Conservation (phyloP, 2,329 filamentous ascomycete species). For the Lasiodiplodia sp. region DNA sequence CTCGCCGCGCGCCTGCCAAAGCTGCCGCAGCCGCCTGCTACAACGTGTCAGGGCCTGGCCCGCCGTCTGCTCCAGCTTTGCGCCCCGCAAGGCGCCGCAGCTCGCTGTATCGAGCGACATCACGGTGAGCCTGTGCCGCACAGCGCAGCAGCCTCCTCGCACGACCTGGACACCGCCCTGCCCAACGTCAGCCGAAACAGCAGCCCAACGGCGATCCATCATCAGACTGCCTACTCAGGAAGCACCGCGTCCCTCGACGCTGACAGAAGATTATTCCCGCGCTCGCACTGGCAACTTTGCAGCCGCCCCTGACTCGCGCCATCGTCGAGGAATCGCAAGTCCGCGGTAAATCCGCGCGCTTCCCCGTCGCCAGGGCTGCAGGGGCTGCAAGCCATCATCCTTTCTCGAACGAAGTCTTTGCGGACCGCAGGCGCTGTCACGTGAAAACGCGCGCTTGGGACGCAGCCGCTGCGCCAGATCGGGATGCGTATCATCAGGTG, state of each 20-base stretch:
- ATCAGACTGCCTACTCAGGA: background rate
- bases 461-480: background rate
- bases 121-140: constrained; percentile 1
- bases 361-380: background rate
- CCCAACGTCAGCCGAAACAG: constrained; percentile 14
- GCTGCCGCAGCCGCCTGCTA: background rate
- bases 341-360: background rate
- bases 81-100: background rate
- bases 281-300: background rate
- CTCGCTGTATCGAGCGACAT: background rate
- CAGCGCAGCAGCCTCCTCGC: background rate
- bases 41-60: background rate
- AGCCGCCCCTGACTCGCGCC: constrained; percentile 20
- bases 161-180: constrained; percentile 13
- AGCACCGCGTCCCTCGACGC: background rate
- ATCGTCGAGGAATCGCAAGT: background rate
- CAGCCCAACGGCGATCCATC: constrained; percentile 23
- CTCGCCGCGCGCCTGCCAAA: too few relatives aligned
- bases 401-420: background rate
- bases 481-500: background rate
- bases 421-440: background rate
- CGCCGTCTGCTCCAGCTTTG: background rate
- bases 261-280: background rate
- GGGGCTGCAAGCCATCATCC: background rate
- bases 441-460: background rate